Conservation (phyloP, 2,329 filamentous ascomycete genomes). For the Alternaria ethzedia region DNA sequence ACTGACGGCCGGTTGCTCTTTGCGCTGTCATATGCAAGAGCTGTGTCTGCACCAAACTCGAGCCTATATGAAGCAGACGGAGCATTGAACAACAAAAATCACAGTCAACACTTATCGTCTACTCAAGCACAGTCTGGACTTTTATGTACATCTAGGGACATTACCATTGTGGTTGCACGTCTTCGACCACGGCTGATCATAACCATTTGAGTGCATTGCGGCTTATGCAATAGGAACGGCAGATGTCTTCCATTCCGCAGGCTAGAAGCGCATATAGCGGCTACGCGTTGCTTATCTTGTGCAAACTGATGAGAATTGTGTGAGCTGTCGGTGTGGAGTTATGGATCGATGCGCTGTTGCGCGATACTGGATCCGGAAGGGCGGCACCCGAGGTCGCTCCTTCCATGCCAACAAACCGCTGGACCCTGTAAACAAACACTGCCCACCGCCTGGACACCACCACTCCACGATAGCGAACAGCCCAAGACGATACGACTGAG, state of each 20-base stretch:
- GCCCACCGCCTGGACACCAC: constrained; percentile 6
- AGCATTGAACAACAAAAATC: not conserved
- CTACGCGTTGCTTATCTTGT: not conserved
- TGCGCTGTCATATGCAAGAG: not conserved
- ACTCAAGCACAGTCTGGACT: not conserved
- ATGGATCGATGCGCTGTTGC: constrained; percentile 13
- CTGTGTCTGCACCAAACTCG: not conserved
- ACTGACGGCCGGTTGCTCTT: not conserved
- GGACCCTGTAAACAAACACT: constrained; percentile 14
- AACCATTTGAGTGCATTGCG: not conserved
- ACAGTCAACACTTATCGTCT: not conserved
- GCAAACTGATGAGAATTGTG: not conserved
- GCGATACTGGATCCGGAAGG: constrained; percentile 9
- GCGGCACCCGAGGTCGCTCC: constrained; percentile 3
- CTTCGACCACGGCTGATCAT: not conserved
- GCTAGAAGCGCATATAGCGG: constrained; percentile 1
- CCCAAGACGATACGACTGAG: not conserved
- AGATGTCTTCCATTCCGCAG: not conserved
- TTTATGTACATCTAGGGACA: not conserved
- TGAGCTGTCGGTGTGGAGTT: constrained; percentile 4
- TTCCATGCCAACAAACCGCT: constrained; percentile 15
- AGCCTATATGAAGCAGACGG: not conserved
- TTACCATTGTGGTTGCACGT: not conserved
- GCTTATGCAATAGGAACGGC: not conserved
- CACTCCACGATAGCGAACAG: constrained; percentile 6